Evolutionary conservation across 352 stramenopile genomes (phyloP).

Genomic region (Pythium sp.): DNA sequence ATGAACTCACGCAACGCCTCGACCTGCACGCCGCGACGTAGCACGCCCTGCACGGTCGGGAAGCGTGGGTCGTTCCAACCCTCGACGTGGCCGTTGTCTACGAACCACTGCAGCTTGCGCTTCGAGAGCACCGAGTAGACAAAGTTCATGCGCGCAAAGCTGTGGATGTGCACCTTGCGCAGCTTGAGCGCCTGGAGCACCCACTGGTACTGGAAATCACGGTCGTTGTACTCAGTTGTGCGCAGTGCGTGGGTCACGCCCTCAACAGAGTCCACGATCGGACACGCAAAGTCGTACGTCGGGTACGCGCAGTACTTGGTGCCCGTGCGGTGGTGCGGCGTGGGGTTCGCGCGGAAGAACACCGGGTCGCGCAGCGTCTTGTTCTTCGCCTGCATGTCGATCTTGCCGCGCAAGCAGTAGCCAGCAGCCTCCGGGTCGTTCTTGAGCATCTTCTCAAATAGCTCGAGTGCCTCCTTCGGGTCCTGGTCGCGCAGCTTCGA

Average conservation of each 20-base stretch:
- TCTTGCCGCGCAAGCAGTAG: slow-evolving; percentile 91
- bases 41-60: slow-evolving; percentile 96
- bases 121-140: slow-evolving; percentile 99
- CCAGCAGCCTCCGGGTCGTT: slow-evolving; percentile 80
- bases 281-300: slow-evolving; percentile 99
- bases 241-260: slow-evolving; percentile 98
- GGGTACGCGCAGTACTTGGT: slow-evolving; percentile 99
- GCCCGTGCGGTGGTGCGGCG: slow-evolving; percentile 88
- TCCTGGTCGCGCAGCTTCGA: slow-evolving; percentile 90
- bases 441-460: slow-evolving; percentile 96
- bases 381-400: slow-evolving; percentile 93
- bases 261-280: slow-evolving; percentile 99
- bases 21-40: slow-evolving; percentile 95
- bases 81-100: slow-evolving; percentile 95
- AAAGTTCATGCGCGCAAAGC: slow-evolving; percentile 99
- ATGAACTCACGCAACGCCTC: slow-evolving; percentile 97
- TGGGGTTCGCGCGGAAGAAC: slow-evolving; percentile 84
- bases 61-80: slow-evolving; percentile 99
- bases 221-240: slow-evolving; percentile 99
- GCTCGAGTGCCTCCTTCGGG: slow-evolving; percentile 83
- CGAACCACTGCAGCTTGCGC: slow-evolving; percentile 99
- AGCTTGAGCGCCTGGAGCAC: slow-evolving; percentile 84
- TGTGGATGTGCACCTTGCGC: slow-evolving; percentile 87
- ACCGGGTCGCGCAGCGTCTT: slow-evolving; percentile 88
- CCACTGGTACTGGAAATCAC: slow-evolving; percentile 98